A percentile compares a stretch with the other conserved stretches of the same genome.
Evolutionary conservation across 106 monocot genomes (phyloP).

Genomic region (Phalaenopsis equestris): DNA sequence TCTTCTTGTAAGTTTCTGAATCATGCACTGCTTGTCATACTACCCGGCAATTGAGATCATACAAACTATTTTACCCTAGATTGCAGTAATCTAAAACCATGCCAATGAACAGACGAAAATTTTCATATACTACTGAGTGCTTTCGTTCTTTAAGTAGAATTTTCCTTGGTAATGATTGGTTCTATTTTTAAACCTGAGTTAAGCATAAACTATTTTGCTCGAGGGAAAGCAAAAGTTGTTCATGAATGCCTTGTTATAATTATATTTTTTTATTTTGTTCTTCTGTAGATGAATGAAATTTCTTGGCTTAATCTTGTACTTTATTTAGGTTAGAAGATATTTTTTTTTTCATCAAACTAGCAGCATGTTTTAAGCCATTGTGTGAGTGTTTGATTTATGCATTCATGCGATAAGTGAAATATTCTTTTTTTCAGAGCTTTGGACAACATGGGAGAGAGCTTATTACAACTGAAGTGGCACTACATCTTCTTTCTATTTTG

Average conservation of each 20-base stretch:
- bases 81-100: neutral
- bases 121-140: neutral
- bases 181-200: neutral
- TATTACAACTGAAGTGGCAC: slow-evolving; percentile 91
- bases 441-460: slow-evolving; percentile 98
- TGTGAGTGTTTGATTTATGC: neutral
- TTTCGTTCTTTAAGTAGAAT: neutral
- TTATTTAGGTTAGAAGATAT: neutral
- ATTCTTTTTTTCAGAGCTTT: slow-evolving; percentile 73
- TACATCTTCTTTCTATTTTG: slow-evolving; percentile 67
- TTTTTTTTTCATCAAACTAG: neutral
- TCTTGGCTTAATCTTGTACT: neutral
- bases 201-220: neutral
- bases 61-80: neutral
- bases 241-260: neutral
- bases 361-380: neutral
- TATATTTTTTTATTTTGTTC: neutral
- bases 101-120: neutral
- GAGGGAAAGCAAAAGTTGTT: neutral
- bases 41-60: neutral
- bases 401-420: slow-evolving; percentile 13
- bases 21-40: neutral
- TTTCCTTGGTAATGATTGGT: neutral
- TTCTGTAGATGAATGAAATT: neutral
- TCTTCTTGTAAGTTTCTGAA: slow-evolving; percentile 69